These are phyloP conservation scores for Pyronema domesticum DNA, from an alignment of 495 filamentous ascomycete species.

Conservation along the genomic window DNA sequence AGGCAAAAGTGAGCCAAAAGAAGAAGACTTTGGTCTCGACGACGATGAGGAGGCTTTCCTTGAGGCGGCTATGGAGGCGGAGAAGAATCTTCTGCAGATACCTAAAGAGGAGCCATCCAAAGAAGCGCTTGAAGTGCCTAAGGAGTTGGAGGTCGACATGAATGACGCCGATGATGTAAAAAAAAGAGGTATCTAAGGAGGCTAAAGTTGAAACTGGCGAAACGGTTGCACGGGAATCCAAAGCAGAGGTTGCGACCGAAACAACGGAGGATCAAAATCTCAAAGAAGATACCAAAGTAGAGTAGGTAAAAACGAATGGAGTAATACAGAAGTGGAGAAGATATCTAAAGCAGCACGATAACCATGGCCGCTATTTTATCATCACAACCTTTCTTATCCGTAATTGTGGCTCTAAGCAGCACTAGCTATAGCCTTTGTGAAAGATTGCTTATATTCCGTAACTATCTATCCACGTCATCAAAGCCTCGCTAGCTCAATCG, in stretches of 20 bases:
- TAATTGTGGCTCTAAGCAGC: too few relatives aligned
- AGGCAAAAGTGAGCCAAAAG: neutral
- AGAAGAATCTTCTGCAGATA: neutral
- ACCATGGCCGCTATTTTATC: too few relatives aligned
- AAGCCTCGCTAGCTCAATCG: conserved; percentile 53
- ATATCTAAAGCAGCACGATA: too few relatives aligned
- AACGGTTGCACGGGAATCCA: neutral
- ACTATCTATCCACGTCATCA: too few relatives aligned
- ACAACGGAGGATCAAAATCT: too few relatives aligned
- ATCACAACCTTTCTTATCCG: too few relatives aligned
- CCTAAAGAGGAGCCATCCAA: neutral
- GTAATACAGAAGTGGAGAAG: too few relatives aligned
- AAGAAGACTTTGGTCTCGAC: conserved; percentile 10
- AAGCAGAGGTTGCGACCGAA: too few relatives aligned
- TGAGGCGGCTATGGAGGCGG: conserved; percentile 11
- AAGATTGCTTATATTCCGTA: too few relatives aligned
- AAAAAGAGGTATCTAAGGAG: neutral
- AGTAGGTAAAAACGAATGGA: too few relatives aligned
- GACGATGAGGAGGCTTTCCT: conserved; percentile 22
- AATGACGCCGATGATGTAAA: neutral
- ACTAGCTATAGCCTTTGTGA: too few relatives aligned
- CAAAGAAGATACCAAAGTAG: too few relatives aligned
- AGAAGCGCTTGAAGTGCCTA: neutral
- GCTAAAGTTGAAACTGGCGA: neutral
- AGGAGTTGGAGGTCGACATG: conserved; percentile 3